Evolutionary conservation across 257 asterid genomes (phyloP), one percentile per base, ranked within the genome.

Genomic region (Handroanthus guayacan): DNA sequence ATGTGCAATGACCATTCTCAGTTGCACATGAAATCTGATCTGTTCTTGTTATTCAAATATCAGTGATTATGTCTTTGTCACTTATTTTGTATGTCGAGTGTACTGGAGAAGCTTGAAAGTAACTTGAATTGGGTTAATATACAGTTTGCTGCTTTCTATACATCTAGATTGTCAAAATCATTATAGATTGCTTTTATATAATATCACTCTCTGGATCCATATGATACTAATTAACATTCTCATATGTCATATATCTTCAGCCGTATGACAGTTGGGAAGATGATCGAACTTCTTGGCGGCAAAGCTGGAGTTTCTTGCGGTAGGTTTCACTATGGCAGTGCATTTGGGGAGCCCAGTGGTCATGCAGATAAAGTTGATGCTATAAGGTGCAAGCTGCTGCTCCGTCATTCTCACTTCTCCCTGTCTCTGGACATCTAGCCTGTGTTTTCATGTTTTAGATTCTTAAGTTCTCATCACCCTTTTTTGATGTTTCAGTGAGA

Each of bases 291-390:
- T 81, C 93, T 91, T 52, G 99, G 99, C 58, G 52, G 99, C 90
- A 95, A 95, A 86, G 98, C 98, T 86, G 99, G 98, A 78, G 97
- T 92, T 88, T 89, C 97, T 64, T 82, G 94, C 84, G 99, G 99
- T 80, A 91, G 91, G 84, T 95, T 88, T 83, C 99, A 95, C 80
- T 95, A 95, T 67, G 99, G 99, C 50, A 92, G 97, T 83, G 99
- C 99, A 78, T 95, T 95, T 58, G 99, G 99, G 47, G 99, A 95
- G 82, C 96, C 93, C 72, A 89, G 97, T 89, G 99, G 99, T 54
- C 98, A 95, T 82, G 98, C 99, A 62, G 97, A 92, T 81, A 89
- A 83, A 77, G 97, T 95, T 74, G 98, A 93, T 76, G 81, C 82
- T 72, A 95, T 95, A 91, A 93, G 98, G 98, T 93, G 34, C 75